Base-by-base conservation (phyloP, 2,329 filamentous ascomycete genomes). In the Neopestalotiopsis sp. region DNA sequence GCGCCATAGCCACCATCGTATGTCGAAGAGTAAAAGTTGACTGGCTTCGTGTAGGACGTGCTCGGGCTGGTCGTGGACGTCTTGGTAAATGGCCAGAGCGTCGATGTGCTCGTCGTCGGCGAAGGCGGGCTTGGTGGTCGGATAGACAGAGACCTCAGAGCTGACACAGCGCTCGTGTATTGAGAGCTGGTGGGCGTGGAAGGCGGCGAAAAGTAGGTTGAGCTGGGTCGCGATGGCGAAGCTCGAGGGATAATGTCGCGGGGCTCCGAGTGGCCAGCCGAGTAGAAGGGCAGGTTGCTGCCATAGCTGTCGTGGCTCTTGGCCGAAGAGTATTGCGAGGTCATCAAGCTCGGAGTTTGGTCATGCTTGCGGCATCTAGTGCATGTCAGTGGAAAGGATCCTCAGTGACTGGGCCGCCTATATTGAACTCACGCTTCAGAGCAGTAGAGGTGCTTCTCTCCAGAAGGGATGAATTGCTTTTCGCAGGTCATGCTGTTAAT, bases 191-290 rank as follows among this genome's bases (percentile, higher is more conserved):
- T 81, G 65, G 83, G 87, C 32, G 81, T 84, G 56, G 84, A 84
- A 72, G 88, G 87, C 72, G 86, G 88, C 68, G 85, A 85, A 74
- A 87, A 81, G 78, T 88, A 81, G 76, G 84, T 85, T 65, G 88
- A 85, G 75, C 81, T 86, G 58, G 88, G 88, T 69, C 88, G 84
- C 17, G 89, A 91, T 13, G 89, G 89, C 12, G 88, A 89, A 45
- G 89, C 88, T 70, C 88, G 87, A 64, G 89, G 89, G 71, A 91
- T 85, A 72, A 91, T 91, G 77, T 91, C 89, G 74, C 84, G 84
- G 65, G 85, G 87, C 74, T 90, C 88, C 65, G 84, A 80, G 69
- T 84, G 79, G 59, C 80, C 82, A 7, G 81, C 76, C 45, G 83
- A 78, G 73, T 85, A 86, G 71, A 82, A 81, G 32, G 86, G 81